These are phyloP conservation scores for Turritis glabra DNA, from an alignment of 345 rosid genomes.

Conservation along the genomic window DNA sequence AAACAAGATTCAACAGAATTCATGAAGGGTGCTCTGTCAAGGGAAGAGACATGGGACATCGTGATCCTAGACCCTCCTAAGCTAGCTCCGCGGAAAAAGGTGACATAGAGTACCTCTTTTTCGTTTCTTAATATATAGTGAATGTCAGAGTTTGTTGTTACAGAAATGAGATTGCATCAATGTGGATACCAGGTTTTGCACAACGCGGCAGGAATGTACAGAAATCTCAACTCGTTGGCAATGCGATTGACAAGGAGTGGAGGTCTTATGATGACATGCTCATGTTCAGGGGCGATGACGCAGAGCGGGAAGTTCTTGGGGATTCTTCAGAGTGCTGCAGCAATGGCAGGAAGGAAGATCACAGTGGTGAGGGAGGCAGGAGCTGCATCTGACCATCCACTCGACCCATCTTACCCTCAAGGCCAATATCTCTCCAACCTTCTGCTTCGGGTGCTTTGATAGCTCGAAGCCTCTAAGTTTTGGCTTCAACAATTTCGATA, in stretches of 20 bases:
- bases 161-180: conserved; percentile 2
- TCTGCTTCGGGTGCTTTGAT: conserved; percentile 56
- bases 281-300: conserved; percentile 95
- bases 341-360: conserved; percentile 63
- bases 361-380: conserved; percentile 66
- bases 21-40: conserved; percentile 75
- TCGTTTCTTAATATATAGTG: neutral
- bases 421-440: conserved; percentile 73
- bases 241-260: conserved; percentile 75
- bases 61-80: conserved; percentile 93
- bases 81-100: conserved; percentile 81
- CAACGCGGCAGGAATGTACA: conserved; percentile 79
- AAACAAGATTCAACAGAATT: conserved; percentile 74
- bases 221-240: conserved; percentile 73
- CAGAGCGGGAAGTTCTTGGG: conserved; percentile 76
- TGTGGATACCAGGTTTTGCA: conserved; percentile 54
- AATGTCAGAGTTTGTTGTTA: neutral
- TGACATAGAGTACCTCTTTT: conserved; percentile 25
- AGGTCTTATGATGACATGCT: conserved; percentile 91
- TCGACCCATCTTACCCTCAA: conserved; percentile 84
- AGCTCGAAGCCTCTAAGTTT: neutral
- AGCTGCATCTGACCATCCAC: conserved; percentile 88
- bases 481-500: neutral
- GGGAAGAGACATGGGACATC: conserved; percentile 83
- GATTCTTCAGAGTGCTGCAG: conserved; percentile 78